Conservation (phyloP, 352 stramenopile genomes). For the Blastocystis sp. region DNA sequence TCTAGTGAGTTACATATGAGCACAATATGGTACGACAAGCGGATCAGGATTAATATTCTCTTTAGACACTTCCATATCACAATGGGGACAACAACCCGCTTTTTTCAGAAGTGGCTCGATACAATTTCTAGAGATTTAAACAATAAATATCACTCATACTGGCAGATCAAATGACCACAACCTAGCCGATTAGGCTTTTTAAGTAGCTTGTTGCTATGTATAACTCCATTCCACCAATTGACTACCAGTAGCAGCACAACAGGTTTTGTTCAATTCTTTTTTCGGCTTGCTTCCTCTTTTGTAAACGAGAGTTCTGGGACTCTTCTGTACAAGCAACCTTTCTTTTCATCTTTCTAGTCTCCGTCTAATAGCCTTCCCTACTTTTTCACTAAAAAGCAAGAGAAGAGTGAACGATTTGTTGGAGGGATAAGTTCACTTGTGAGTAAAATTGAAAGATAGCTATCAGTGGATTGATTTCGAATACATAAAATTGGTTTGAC, state of each 20-base stretch:
- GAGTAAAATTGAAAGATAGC: too few species aligned
- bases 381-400: not conserved
- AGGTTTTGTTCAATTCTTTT: not conserved
- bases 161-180: conserved; percentile 24
- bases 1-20: not conserved
- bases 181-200: not conserved
- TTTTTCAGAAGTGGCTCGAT: not conserved
- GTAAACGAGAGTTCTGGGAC: not conserved
- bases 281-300: not conserved
- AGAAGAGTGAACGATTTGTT: not conserved
- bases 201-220: not conserved
- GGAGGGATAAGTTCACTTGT: not conserved
- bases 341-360: not conserved
- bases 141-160: not conserved
- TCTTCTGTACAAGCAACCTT: not conserved
- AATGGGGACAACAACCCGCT: conserved; percentile 3
- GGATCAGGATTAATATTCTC: not conserved
- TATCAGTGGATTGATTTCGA: too few species aligned
- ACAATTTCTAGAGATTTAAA: conserved; percentile 1
- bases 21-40: not conserved
- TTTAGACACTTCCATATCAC: not conserved
- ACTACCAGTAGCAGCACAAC: not conserved
- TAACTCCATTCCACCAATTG: not conserved
- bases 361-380: not conserved
- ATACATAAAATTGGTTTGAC: too few species aligned